Evolutionary conservation across 352 stramenopile species (phyloP), one percentile per base, ranked within the genome.

Genomic region (Phytophthora litchii): DNA sequence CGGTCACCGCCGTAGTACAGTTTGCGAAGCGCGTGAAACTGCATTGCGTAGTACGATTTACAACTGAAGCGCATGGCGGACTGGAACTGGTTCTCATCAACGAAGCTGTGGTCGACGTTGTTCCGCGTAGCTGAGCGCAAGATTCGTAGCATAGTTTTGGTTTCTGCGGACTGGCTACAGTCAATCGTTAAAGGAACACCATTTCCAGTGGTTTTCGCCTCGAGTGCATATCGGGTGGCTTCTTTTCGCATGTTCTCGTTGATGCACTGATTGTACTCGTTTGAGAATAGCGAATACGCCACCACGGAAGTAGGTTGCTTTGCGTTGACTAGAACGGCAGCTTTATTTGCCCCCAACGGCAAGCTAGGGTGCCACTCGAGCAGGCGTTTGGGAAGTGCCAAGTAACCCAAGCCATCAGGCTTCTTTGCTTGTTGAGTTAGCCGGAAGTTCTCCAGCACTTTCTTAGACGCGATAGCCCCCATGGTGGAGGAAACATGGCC

Each of bases 41-140:
- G 87, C 82, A 93, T 93, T 16, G 87, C 87, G 43, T 94, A 96
- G 57, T 94, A 96, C 40, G 83, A 88, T 57, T 94, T 96, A 67
- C 87, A 96, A 37, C 78, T 89, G 51, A 96, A 96, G 6, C 84
- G 83, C 38, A 86, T 91, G 20, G 75, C 68, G 3, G 72, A 71
- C 54, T 95, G 84, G 55, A 94, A 95, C 52, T 94, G 80, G 52
- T 88, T 93, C 29, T 95, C 86, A 42, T 95, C 86, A 9, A 91
- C 80, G 45, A 95, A 95, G 23, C 78, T 78, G 53, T 95, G 81
- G 20, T 94, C 86, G 9, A 95, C 80, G 25, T 95, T 95, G 60
- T 88, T 94, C 10, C 86, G 72, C 6, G 76, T 75, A 25, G 73
- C 66, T 10, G 81, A 91, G 11, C 81, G 76, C 19, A 95, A 61